Evolutionary conservation across 2,329 filamentous ascomycete species (phyloP).

Genomic region (Aphanoascus verrucosus): DNA sequence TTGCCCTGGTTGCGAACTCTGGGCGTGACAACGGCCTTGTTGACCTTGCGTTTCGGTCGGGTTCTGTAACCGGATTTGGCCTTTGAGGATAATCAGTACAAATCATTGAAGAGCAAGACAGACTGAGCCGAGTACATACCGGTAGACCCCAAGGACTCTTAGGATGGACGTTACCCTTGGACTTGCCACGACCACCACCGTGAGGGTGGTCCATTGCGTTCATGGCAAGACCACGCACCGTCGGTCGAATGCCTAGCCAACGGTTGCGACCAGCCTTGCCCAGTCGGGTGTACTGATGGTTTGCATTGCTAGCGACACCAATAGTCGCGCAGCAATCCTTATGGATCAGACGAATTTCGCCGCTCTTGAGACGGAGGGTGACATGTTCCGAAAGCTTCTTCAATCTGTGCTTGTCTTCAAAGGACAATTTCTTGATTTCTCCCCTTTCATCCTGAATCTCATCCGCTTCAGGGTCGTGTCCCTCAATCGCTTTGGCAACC

Average conservation of each 20-base stretch:
- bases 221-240: constrained; percentile 96
- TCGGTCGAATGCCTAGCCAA: constrained; percentile 89
- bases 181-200: constrained; percentile 97
- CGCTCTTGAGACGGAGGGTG: constrained; percentile 77
- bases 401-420: constrained; percentile 32
- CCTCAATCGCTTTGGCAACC: constrained; percentile 63
- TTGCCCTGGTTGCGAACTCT: constrained; percentile 85
- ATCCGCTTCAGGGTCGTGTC: constrained; percentile 12
- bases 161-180: constrained; percentile 92
- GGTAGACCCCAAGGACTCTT: constrained; percentile 94
- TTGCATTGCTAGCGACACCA: constrained; percentile 84
- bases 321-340: constrained; percentile 91
- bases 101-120: constrained; percentile 14
- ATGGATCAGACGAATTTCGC: constrained; percentile 79
- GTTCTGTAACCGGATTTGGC: constrained; percentile 68
- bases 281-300: constrained; percentile 79
- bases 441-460: constrained; percentile 10
- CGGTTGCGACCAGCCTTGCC: constrained; percentile 91
- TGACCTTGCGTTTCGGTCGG: constrained; percentile 73
- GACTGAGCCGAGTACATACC: constrained; percentile 48
- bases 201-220: constrained; percentile 98
- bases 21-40: constrained; percentile 80
- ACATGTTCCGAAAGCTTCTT: constrained; percentile 65
- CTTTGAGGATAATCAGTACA: constrained; percentile 22
- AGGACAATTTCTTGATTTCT: constrained; percentile 21